Percentiles rank a stretch among this genome's conserved stretches.
Evolutionary conservation across 169 alveolate genomes (phyloP).

Genomic region (Eimeria sp.): DNA sequence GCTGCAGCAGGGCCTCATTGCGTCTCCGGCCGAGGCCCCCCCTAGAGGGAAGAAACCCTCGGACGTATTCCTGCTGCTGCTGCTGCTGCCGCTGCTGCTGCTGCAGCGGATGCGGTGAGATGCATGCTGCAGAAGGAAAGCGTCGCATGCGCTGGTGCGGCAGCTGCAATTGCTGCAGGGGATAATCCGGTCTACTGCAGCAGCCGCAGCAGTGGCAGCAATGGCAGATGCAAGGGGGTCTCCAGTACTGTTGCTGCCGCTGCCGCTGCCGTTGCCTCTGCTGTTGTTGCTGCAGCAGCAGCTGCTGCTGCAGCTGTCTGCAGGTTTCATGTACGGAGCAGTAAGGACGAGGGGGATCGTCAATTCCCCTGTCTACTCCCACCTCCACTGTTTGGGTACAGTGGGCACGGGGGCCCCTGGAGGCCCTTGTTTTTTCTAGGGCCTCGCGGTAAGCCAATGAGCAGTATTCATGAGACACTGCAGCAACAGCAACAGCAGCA

Average conservation of each 20-base stretch:
- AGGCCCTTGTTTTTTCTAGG: neutral
- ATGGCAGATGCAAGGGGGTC: neutral
- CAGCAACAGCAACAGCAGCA: slow-evolving; percentile 47
- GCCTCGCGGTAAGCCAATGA: slow-evolving; percentile 23
- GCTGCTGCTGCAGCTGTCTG: slow-evolving; percentile 37
- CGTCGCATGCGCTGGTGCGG: neutral
- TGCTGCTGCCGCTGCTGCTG: slow-evolving; percentile 55
- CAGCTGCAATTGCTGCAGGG: neutral
- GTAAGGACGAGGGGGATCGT: slow-evolving; percentile 15
- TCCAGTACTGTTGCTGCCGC: neutral
- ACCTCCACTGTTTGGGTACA: neutral
- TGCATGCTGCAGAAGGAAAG: neutral
- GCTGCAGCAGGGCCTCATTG: slow-evolving; percentile 45
- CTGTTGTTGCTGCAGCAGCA: neutral
- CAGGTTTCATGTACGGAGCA: slow-evolving; percentile 19
- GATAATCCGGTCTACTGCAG: neutral
- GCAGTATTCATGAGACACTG: slow-evolving; percentile 16
- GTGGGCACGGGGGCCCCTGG: neutral
- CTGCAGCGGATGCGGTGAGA: neutral
- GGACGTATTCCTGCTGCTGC: neutral
- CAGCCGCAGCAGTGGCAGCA: slow-evolving; percentile 5
- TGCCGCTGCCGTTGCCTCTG: neutral
- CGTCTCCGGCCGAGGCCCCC: slow-evolving; percentile 29
- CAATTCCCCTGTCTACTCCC: slow-evolving; percentile 25
- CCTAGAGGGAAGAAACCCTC: neutral